phyloP scores from a whole-genome alignment of 306 rosid genomes.

The Carpinus fangiana region DNA sequence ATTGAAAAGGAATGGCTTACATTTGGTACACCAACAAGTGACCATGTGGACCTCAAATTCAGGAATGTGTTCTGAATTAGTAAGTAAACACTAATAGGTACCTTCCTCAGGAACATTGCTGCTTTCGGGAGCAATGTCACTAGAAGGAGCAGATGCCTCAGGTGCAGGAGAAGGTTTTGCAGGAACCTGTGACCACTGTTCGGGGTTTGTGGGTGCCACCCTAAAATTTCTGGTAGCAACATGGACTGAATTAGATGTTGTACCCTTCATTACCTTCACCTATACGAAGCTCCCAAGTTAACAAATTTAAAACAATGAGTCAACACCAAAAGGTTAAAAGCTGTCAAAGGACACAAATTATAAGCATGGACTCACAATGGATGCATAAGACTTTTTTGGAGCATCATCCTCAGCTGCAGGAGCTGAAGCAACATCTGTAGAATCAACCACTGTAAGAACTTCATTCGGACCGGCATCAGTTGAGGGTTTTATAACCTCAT shows the following conservation, averaged over 20 bases:
- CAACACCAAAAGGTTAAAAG: slow-evolving; percentile 6
- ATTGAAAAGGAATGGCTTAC: background rate
- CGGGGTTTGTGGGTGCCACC: slow-evolving; percentile 50
- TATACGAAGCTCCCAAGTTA: slow-evolving; percentile 32
- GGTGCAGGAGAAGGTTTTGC: slow-evolving; percentile 53
- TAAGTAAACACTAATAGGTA: slow-evolving; percentile 29
- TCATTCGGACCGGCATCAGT: slow-evolving; percentile 42
- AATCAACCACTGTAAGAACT: slow-evolving; percentile 41
- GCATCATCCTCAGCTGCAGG: slow-evolving; percentile 70
- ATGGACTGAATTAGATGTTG: slow-evolving; percentile 48
- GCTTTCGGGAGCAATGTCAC: slow-evolving; percentile 62
- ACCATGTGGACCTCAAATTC: slow-evolving; percentile 1
- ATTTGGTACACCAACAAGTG: background rate
- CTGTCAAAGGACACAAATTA: slow-evolving; percentile 17
- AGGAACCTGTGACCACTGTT: slow-evolving; percentile 42
- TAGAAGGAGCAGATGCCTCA: slow-evolving; percentile 54
- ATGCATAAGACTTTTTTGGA: slow-evolving; percentile 80
- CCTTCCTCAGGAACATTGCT: slow-evolving; percentile 82
- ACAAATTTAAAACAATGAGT: slow-evolving; percentile 13
- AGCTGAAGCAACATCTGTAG: slow-evolving; percentile 45
- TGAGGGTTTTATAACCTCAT: slow-evolving; percentile 53
- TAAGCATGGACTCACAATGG: slow-evolving; percentile 66
- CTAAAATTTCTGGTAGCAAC: slow-evolving; percentile 52
- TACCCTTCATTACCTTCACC: slow-evolving; percentile 69
- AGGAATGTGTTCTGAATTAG: slow-evolving; percentile 10